Evolutionary conservation across 2,329 filamentous ascomycete genomes (phyloP).

Genomic region (Blumeriella jaapii): DNA sequence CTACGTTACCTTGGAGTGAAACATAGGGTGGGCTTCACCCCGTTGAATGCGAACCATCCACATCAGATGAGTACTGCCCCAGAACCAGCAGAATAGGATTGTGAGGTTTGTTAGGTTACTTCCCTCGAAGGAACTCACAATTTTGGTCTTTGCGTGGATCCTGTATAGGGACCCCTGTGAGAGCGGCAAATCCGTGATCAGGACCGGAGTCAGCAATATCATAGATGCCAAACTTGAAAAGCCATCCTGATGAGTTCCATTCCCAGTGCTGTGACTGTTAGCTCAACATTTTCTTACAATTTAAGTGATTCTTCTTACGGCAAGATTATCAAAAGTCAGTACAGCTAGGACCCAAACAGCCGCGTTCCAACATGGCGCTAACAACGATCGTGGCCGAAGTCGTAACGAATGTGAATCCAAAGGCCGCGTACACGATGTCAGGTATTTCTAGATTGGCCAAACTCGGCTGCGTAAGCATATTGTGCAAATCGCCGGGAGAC

Average conservation of each 20-base stretch:
- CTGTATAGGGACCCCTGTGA: constrained; percentile 2
- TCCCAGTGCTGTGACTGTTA: constrained; percentile 4
- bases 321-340: not conserved
- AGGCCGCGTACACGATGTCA: constrained; percentile 5
- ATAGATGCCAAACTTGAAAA: constrained; percentile 4
- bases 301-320: not conserved
- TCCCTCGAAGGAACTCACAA: constrained; percentile 2
- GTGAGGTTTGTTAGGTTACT: constrained; percentile 5
- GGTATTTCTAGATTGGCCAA: constrained; percentile 5
- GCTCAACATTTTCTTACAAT: not conserved
- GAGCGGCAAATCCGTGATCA: constrained; percentile 4
- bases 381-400: constrained; percentile 4
- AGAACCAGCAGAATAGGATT: constrained; percentile 4
- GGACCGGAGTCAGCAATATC: constrained; percentile 6
- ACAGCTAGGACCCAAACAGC: not conserved
- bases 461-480: constrained; percentile 5
- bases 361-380: constrained; percentile 1
- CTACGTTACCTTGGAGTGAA: not conserved
- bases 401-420: constrained; percentile 5
- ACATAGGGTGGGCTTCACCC: not conserved
- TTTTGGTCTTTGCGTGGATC: constrained; percentile 1
- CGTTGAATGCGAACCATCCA: constrained; percentile 8
- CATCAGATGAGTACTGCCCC: constrained; percentile 6
- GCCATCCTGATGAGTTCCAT: constrained; percentile 6
- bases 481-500: constrained; percentile 1